Base-by-base conservation (phyloP, 1,284 basidiomycete genomes). In the Moniliophthora roreri region DNA sequence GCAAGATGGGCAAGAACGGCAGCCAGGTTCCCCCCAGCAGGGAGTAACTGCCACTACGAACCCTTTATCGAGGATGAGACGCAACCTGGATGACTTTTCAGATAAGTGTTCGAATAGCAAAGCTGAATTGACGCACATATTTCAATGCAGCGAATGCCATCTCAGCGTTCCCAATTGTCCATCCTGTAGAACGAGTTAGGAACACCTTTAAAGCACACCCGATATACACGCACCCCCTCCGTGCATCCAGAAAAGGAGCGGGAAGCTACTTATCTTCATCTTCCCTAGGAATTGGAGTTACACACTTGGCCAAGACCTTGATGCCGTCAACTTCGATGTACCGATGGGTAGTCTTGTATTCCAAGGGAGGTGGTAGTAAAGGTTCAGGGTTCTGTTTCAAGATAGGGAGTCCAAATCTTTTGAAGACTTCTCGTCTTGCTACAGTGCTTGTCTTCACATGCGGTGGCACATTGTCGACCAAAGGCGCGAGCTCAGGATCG, bases 131-230 rank as follows among this genome's bases (percentile, higher is more conserved):
- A 32, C 28, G 11, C 6, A 32, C 57, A 50, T 50, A 56, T 41
- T 59, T 54, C 18, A 59, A 32, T 16, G 50, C 58, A 15, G 55
- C 50, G 44, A 52, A 54, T 13, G n/a, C 42, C 38, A 48, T 37
- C 26, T 56, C 51, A 9, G 53, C 36, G 9, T 32, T 45, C 9
- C 57, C 57, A 16, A 24, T 26, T 1, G 32, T 24, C 48, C 48
- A 55, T 34, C 57, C 54, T 55, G 41, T 49, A 23, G 48, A 36
- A 23, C 55, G 37, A 11, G 51, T 24, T 10, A 28, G 44, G 4
- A 55, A 55, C n/a, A 35, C 46, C 45, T 54, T 21, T 50, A 52
- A 54, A 36, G 36, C 11, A 11, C 6, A 32, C 6, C 28, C 28
- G 13, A 18, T n/a, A 41, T 21, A 32, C 9, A 38, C 34, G 28